Base-by-base conservation (phyloP, 768 basidiomycete species). In the Amanita inopinata region DNA sequence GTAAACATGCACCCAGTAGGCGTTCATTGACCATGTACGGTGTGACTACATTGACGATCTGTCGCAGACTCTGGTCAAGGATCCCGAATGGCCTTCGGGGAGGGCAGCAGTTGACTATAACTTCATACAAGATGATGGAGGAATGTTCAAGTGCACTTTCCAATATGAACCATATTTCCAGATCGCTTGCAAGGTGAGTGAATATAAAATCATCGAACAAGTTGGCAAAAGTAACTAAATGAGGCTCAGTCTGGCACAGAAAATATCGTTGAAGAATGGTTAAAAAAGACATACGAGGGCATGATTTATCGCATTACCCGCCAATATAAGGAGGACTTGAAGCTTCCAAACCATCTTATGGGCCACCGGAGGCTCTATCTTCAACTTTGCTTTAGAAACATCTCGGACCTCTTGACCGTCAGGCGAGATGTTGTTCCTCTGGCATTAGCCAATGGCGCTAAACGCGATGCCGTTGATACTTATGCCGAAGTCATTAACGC, bases 1-100 rank as follows among this genome's bases (percentile, higher is more conserved):
- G 80, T 99, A 49, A 98, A 98, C 57, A 98, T 99, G 94, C 93
- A 94, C 59, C 89, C 96, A 40, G 91, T 92, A 56, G 51, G 86
- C 71, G 12, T 39, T 45, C 11, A 28, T 28, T 38, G 44, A 28
- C 31, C 14, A 20, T 42, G 34, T 24, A 32, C 18, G 17, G 17
- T 3, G 23, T 38, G n/a, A 23, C n/a, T n/a, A n/a, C 32, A 4
- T 17, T 23, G 14, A 36, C 39, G 38, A 35, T 36, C 14, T 18
- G 7, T 51, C n/a, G 17, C 18, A 96, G 83, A 96, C 91, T 1
- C 63, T 94, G 6, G 62, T 96, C 11, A 87, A 89, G 59, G 91
- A 93, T 54, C 64, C 90, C 4, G 82, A 87, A 32, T 82, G 81
- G 69, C 76, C 87, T 4, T 76, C 76, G 6, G 96, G 93, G 14